A percentile compares a stretch with the other conserved stretches of the same genome.
These are phyloP conservation scores for Croton laevigatus DNA, from an alignment of 441 rosid genomes.

Conservation along the genomic window DNA sequence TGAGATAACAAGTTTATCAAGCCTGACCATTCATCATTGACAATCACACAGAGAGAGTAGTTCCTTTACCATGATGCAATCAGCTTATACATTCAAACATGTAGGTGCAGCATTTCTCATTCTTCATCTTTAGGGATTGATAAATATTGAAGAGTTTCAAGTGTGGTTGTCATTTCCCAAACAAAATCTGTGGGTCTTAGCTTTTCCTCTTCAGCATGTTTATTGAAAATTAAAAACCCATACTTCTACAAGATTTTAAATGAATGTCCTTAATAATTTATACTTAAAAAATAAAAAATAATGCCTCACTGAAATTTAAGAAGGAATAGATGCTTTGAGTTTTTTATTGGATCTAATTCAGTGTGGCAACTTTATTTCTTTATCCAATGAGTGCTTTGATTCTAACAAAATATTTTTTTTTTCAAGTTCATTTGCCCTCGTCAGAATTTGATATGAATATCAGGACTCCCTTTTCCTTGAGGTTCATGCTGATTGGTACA, in stretches of 20 bases:
- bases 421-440: background rate
- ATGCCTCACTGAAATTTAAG: background rate
- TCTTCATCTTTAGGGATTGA: background rate
- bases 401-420: background rate
- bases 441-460: background rate
- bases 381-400: no score
- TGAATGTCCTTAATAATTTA: background rate
- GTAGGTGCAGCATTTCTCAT: slow-evolving; percentile 6
- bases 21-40: background rate
- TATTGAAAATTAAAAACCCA: background rate
- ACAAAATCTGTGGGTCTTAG: background rate
- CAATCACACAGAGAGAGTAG: background rate
- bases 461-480: background rate
- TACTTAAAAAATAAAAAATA: background rate
- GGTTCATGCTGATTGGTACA: background rate
- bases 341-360: background rate
- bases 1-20: background rate
- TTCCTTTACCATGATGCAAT: background rate
- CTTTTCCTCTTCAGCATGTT: background rate
- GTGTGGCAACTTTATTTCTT: background rate
- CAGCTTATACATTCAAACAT: background rate
- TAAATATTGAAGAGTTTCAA: background rate
- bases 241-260: background rate
- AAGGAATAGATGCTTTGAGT: background rate
- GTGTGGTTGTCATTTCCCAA: background rate